Evolutionary conservation across 257 asterid genomes (phyloP).

Genomic region (Capsicum pubescens): DNA sequence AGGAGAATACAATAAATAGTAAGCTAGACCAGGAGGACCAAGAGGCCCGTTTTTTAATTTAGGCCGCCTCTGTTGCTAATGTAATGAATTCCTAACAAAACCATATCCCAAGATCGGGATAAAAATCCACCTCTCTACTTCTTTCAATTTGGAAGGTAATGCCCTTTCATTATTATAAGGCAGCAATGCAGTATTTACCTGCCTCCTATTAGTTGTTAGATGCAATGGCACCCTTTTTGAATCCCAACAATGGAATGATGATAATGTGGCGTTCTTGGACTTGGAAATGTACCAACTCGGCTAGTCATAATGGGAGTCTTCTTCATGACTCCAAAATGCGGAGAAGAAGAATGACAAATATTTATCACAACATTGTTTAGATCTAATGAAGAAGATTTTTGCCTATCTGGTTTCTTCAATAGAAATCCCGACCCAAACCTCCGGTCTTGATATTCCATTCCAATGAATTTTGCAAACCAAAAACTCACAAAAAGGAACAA

Average conservation of each 20-base stretch:
- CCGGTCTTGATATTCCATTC: slow-evolving; percentile 80
- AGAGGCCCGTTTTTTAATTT: slow-evolving; percentile 97
- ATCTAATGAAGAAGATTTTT: slow-evolving; percentile 77
- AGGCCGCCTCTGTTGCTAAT: slow-evolving; percentile 75
- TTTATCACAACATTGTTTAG: slow-evolving; percentile 58
- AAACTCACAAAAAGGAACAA: slow-evolving; percentile 19
- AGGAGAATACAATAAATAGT: slow-evolving; percentile 81
- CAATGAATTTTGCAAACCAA: slow-evolving; percentile 29
- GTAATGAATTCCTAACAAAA: slow-evolving; percentile 54
- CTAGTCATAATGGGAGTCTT: slow-evolving; percentile 51
- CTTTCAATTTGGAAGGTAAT: slow-evolving; percentile 98
- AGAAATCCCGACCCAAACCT: slow-evolving; percentile 62
- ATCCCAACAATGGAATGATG: slow-evolving; percentile 62
- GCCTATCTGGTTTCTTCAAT: slow-evolving; percentile 58
- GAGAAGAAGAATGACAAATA: slow-evolving; percentile 62
- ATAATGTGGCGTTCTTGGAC: slow-evolving; percentile 91
- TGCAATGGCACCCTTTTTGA: slow-evolving; percentile 83
- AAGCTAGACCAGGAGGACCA: slow-evolving; percentile 84
- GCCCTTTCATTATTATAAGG: slow-evolving; percentile 74
- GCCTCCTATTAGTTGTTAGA: slow-evolving; percentile 51
- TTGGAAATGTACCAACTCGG: slow-evolving; percentile 63
- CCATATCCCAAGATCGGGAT: slow-evolving; percentile 86
- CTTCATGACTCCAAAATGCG: slow-evolving; percentile 64
- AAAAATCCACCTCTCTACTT: slow-evolving; percentile 97
- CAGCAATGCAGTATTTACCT: slow-evolving; percentile 52